Conservation (phyloP, 768 basidiomycete genomes). For the Trametes meyenii region DNA sequence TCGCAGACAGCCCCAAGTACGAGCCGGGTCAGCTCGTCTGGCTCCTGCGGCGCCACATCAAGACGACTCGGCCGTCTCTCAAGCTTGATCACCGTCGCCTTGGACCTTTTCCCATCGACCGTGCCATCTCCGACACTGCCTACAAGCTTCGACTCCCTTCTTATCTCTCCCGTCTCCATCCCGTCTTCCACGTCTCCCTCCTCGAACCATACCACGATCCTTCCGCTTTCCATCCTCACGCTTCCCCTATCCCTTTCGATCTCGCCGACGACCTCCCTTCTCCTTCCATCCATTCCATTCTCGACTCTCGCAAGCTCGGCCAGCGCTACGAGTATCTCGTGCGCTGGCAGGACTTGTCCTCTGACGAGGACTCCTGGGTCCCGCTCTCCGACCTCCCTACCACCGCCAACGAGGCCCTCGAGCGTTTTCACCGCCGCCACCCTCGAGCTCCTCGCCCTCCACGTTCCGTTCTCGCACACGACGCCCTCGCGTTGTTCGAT, state of each 20-base stretch:
- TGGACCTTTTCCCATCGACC: no score
- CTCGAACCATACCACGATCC: conserved; percentile 34
- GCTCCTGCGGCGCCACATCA: no score
- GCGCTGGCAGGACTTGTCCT: conserved; percentile 24
- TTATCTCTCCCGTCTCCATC: conserved; percentile 38
- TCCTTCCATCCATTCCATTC: conserved; percentile 27
- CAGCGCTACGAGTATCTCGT: conserved; percentile 39
- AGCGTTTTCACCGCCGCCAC: conserved; percentile 39
- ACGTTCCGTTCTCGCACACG: conserved; percentile 15
- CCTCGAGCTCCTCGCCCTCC: conserved; percentile 37
- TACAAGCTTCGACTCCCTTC: conserved; percentile 37
- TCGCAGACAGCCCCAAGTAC: conserved; percentile 33
- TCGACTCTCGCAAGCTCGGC: conserved; percentile 39
- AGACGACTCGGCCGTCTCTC: no score
- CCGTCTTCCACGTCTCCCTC: conserved; percentile 44
- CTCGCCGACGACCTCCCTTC: conserved; percentile 3
- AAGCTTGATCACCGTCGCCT: no score
- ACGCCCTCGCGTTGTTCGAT: background rate
- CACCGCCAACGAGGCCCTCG: conserved; percentile 34
- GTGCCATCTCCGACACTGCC: conserved; percentile 16
- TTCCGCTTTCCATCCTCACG: conserved; percentile 37
- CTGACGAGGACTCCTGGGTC: conserved; percentile 40
- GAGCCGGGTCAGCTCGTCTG: conserved; percentile 40
- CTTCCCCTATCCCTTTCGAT: conserved; percentile 15
- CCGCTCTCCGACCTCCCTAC: conserved; percentile 40